phyloP scores from a whole-genome alignment of 1,284 basidiomycete genomes.

The Mrakiaceae sp. region DNA sequence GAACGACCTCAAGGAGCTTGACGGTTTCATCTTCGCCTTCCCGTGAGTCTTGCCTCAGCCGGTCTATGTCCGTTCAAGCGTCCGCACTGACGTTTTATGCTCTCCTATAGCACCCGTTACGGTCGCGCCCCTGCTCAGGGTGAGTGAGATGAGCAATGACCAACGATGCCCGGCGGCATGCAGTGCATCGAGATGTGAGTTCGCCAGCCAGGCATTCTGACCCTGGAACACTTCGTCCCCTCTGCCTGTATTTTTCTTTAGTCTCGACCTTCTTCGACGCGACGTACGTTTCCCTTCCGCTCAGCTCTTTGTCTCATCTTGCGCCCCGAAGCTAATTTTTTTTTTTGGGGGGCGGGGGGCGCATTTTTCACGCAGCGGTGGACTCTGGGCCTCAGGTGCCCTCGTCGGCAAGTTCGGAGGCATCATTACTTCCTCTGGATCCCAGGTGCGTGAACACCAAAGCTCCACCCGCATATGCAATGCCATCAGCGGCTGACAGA shows the following conservation, averaged over 20 bases:
- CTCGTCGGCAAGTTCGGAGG: conserved; percentile 68
- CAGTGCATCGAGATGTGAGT: background rate
- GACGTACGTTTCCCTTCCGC: conserved; percentile 42
- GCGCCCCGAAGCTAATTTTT: too few relatives aligned
- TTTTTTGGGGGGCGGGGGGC: too few relatives aligned
- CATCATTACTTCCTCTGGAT: conserved; percentile 43
- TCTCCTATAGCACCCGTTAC: conserved; percentile 31
- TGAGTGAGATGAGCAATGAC: too few relatives aligned
- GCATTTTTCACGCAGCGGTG: background rate
- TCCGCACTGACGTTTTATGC: background rate
- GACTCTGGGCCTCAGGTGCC: conserved; percentile 52
- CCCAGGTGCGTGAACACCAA: background rate
- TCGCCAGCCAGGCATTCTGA: background rate
- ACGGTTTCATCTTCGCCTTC: conserved; percentile 50
- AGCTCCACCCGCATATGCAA: too few relatives aligned
- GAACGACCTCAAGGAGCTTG: conserved; percentile 49
- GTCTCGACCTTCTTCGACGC: conserved; percentile 50
- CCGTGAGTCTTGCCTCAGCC: conserved; percentile 24
- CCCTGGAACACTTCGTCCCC: conserved; percentile 45
- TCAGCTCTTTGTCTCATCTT: conserved; percentile 22
- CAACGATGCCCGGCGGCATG: background rate
- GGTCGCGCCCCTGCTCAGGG: conserved; percentile 39
- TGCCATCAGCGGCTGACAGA: background rate
- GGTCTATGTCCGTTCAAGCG: background rate
- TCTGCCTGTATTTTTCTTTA: conserved; percentile 22